Percentiles rank a stretch among this genome's conserved stretches.
Evolutionary conservation across 1,139 yeast species (phyloP).

Genomic region (Hemisphaericaspora xylofermentans): DNA sequence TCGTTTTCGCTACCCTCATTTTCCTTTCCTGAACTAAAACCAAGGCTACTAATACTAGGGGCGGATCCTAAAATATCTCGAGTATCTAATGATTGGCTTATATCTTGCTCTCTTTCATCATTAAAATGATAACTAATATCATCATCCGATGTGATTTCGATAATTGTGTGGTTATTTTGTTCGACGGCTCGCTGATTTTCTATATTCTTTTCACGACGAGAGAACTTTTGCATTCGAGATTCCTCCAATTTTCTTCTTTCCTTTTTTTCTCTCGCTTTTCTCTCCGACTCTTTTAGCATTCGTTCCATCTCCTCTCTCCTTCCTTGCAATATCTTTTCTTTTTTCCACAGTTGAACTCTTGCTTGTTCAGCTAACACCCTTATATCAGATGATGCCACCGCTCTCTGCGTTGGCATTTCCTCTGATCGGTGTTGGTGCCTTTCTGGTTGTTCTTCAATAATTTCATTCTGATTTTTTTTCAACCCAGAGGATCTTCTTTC

Average conservation of each 20-base stretch:
- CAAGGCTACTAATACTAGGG: neutral
- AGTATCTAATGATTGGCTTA: neutral
- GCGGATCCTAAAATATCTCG: neutral
- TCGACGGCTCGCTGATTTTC: neutral
- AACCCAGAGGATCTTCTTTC: neutral
- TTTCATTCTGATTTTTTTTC: no score
- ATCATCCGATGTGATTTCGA: neutral
- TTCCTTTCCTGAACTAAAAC: neutral
- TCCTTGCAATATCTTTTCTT: neutral
- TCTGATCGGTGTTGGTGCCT: no score
- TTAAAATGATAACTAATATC: neutral
- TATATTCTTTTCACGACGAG: neutral
- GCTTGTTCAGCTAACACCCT: no score
- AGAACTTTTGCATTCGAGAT: neutral
- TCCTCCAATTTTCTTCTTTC: neutral
- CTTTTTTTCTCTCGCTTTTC: neutral
- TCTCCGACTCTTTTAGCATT: neutral
- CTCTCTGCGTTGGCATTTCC: no score
- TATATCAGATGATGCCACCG: no score
- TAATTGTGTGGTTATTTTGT: neutral
- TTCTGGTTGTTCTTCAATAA: no score
- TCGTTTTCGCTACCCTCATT: no score
- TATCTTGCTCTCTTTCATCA: neutral
- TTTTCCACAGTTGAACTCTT: neutral
- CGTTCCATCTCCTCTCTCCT: neutral